phyloP scores from a whole-genome alignment of 1,284 basidiomycete genomes.

The Trichosporon asahii region DNA sequence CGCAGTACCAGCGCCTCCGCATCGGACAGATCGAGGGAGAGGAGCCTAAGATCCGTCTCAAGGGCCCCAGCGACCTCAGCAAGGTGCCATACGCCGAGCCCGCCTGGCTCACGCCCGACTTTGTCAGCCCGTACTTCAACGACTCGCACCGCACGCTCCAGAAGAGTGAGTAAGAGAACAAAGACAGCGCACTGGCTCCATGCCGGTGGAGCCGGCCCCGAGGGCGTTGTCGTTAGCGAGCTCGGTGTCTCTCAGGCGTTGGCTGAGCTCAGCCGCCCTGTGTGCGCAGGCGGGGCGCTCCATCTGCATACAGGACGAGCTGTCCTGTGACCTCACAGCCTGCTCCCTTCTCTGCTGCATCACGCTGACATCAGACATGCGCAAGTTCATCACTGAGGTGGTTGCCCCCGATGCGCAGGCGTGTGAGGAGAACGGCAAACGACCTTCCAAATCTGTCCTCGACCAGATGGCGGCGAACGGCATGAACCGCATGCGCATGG shows the following conservation, averaged over 20 bases:
- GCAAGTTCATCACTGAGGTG: conserved; percentile 60
- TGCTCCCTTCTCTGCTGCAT: background rate
- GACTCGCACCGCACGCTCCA: conserved; percentile 57
- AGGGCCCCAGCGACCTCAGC: conserved; percentile 60
- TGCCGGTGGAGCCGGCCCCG: background rate
- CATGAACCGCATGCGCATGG: conserved; percentile 88
- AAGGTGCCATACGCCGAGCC: conserved; percentile 78
- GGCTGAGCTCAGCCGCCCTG: background rate
- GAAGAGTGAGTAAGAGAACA: conserved; percentile 38
- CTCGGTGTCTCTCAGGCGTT: no score
- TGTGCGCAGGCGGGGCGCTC: no score
- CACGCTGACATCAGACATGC: conserved; percentile 24
- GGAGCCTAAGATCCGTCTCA: conserved; percentile 58
- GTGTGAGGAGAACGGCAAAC: conserved; percentile 74
- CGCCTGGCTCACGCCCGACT: conserved; percentile 75
- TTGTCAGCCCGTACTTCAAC: conserved; percentile 78
- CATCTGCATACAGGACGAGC: no score
- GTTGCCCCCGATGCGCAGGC: conserved; percentile 58
- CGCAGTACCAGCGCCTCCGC: conserved; percentile 67
- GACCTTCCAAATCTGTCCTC: conserved; percentile 53
- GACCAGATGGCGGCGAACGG: conserved; percentile 58
- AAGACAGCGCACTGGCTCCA: no score
- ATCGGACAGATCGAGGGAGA: conserved; percentile 69
- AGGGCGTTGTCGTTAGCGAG: background rate
- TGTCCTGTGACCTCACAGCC: background rate